These are phyloP conservation scores for Phytophthora ramorum DNA, from an alignment of 352 stramenopile genomes.

Conservation along the genomic window DNA sequence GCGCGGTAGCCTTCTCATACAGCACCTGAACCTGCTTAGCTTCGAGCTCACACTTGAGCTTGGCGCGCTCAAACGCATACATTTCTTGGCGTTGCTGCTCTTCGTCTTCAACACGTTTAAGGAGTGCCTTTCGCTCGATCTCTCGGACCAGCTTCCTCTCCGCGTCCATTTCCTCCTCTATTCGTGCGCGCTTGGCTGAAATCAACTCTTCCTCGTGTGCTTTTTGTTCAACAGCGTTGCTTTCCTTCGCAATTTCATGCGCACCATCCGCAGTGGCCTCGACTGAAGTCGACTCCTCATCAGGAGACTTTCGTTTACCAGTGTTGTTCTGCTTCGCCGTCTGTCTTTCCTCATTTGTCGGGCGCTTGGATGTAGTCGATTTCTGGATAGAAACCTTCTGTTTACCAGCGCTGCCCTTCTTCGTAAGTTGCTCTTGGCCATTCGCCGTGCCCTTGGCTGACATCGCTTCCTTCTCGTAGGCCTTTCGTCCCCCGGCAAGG, in stretches of 20 bases:
- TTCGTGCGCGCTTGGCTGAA: conserved; percentile 18
- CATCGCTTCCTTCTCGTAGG: background rate
- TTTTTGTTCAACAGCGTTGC: conserved; percentile 20
- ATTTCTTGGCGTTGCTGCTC: conserved; percentile 35
- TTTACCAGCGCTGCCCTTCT: background rate
- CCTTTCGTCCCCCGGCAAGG: background rate
- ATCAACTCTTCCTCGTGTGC: conserved; percentile 9
- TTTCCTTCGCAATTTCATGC: background rate
- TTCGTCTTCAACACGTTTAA: conserved; percentile 40
- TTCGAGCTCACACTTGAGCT: conserved; percentile 37
- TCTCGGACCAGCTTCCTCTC: conserved; percentile 10
- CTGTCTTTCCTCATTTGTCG: background rate
- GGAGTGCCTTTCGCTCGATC: conserved; percentile 33
- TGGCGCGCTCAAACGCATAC: conserved; percentile 33
- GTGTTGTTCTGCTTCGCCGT: background rate
- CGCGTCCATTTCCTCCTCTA: conserved; percentile 10
- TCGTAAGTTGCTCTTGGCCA: conserved; percentile 1
- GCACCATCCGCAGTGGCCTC: background rate
- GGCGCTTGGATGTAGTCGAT: background rate
- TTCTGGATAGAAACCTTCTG: background rate
- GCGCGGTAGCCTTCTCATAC: conserved; percentile 53
- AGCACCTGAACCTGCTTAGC: conserved; percentile 48
- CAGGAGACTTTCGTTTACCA: background rate
- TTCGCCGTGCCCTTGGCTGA: background rate
- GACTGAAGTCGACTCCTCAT: background rate